These are phyloP conservation scores for Apiotrichum siamense DNA, from an alignment of 1,284 basidiomycete species.

Conservation along the genomic window DNA sequence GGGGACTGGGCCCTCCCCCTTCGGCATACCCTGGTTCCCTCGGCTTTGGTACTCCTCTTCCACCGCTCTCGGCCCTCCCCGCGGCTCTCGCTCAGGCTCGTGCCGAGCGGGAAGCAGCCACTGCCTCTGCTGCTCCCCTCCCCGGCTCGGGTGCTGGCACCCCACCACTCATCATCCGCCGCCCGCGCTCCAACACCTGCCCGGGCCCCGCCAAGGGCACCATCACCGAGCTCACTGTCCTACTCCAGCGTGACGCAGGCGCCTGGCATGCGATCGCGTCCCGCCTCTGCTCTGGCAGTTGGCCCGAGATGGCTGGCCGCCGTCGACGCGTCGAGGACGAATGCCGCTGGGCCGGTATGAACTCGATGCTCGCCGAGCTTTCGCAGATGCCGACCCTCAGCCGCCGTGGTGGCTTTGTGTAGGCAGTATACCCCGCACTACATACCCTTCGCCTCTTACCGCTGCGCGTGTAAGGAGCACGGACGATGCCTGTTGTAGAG, in stretches of 20 bases:
- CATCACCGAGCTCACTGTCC: conserved; percentile 21
- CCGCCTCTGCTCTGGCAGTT: conserved; percentile 23
- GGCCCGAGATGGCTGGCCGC: conserved; percentile 15
- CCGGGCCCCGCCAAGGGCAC: conserved; percentile 2
- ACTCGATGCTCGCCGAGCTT: conserved; percentile 15
- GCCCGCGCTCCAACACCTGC: conserved; percentile 11
- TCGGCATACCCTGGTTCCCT: background rate
- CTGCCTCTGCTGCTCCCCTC: background rate
- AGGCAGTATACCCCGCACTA: too few relatives aligned
- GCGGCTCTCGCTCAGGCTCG: conserved; percentile 8
- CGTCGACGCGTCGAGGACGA: conserved; percentile 22
- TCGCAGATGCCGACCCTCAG: background rate
- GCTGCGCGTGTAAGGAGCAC: too few relatives aligned
- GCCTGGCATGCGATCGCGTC: conserved; percentile 28
- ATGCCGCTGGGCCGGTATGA: conserved; percentile 26
- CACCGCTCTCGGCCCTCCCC: conserved; percentile 12
- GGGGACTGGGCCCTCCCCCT: background rate
- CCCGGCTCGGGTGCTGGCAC: background rate
- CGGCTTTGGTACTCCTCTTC: conserved; percentile 3
- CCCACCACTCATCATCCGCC: background rate
- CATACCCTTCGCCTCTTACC: too few relatives aligned
- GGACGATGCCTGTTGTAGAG: too few relatives aligned
- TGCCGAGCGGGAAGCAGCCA: background rate
- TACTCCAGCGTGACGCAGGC: conserved; percentile 26
- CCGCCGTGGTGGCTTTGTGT: conserved; percentile 4